A percentile compares a stretch with the other conserved stretches of the same genome.
Evolutionary conservation across 495 filamentous ascomycete species (phyloP).

Genomic region (Podospora comata): DNA sequence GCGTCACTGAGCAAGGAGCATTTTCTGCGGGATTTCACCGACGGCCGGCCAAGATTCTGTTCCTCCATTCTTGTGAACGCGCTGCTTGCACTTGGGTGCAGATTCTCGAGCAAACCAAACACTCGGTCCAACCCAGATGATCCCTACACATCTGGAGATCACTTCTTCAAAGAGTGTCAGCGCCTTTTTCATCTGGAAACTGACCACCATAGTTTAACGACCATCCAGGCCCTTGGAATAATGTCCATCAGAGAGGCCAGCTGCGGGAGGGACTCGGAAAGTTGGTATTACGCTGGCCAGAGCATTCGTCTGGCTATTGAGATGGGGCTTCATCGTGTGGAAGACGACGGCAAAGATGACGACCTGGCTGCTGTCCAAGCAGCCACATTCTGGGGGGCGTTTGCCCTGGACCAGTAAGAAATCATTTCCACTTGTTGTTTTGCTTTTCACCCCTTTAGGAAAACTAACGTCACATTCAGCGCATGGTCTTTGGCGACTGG

Average conservation of each 20-base stretch:
- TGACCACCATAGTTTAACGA: constrained; percentile 64
- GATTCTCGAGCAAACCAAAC: constrained; percentile 63
- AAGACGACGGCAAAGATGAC: constrained; percentile 41
- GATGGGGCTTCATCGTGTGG: constrained; percentile 57
- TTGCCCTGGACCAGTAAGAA: constrained; percentile 66
- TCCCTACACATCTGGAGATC: constrained; percentile 62
- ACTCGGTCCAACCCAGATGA: constrained; percentile 61
- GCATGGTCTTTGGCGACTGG: constrained; percentile 64
- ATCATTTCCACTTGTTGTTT: constrained; percentile 1
- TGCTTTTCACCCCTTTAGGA: constrained; percentile 1
- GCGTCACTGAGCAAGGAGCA: constrained; percentile 68
- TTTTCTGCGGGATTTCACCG: constrained; percentile 63
- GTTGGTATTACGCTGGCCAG: constrained; percentile 63
- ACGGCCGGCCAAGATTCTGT: constrained; percentile 58
- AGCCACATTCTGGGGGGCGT: constrained; percentile 71
- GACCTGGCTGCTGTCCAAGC: constrained; percentile 60
- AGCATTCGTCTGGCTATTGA: constrained; percentile 64
- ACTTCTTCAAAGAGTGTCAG: constrained; percentile 68
- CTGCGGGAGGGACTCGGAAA: constrained; percentile 62
- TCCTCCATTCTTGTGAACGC: constrained; percentile 74
- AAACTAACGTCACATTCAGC: constrained; percentile 39
- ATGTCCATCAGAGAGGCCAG: constrained; percentile 68
- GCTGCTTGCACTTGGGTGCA: constrained; percentile 67
- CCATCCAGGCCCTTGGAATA: constrained; percentile 72
- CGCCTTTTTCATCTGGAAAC: constrained; percentile 54